These are phyloP conservation scores for Seiridium cupressi DNA, from an alignment of 2,329 filamentous ascomycete genomes.

Conservation along the genomic window DNA sequence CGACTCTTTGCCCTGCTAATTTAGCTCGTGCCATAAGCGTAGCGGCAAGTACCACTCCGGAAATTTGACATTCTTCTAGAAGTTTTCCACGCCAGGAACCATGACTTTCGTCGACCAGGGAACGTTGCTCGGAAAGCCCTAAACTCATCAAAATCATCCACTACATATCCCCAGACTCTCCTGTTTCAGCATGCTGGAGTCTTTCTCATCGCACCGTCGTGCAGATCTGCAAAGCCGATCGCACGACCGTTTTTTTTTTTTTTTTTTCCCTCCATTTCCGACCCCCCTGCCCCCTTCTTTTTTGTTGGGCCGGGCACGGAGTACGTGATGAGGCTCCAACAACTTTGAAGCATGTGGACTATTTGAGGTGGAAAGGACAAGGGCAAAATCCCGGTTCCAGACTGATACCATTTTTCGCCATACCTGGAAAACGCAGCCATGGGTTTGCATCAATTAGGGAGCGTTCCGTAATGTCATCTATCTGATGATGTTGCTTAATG, in stretches of 20 bases:
- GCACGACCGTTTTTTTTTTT: neutral
- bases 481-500: neutral
- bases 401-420: no score
- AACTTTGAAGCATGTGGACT: no score
- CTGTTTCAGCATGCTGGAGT: neutral
- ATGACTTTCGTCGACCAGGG: neutral
- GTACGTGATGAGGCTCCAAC: neutral
- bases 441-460: neutral
- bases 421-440: no score
- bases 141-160: neutral
- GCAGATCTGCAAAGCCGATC: conserved; percentile 1
- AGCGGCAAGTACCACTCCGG: neutral
- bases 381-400: neutral
- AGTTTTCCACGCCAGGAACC: neutral
- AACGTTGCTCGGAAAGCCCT: neutral
- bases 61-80: conserved; percentile 8
- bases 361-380: no score
- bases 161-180: neutral
- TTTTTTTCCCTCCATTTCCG: neutral
- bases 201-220: neutral
- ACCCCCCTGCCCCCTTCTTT: neutral
- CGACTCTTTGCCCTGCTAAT: neutral
- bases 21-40: neutral
- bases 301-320: conserved; percentile 2
- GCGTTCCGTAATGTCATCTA: no score